phyloP scores from a whole-genome alignment of 2,329 filamentous ascomycete species.

The Scedosporium minutisporum region DNA sequence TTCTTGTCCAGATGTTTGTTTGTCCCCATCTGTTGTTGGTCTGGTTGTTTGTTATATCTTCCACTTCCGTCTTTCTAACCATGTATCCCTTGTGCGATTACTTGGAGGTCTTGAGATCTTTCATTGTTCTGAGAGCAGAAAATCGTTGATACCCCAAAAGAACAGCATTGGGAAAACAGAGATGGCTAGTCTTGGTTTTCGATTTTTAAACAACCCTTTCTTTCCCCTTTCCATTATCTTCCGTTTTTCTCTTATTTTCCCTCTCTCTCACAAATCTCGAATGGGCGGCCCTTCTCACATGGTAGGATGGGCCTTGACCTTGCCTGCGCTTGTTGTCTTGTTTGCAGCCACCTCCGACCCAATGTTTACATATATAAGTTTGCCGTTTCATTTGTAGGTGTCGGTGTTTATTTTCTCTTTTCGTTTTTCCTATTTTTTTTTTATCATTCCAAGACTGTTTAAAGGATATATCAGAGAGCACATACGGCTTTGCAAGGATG shows the following conservation, averaged over 20 bases:
- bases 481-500: background rate
- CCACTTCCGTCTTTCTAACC: conserved; percentile 14
- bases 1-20: conserved; percentile 14
- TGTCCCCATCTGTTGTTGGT: conserved; percentile 15
- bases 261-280: background rate
- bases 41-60: conserved; percentile 12
- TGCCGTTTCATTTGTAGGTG: background rate
- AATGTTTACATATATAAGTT: background rate
- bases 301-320: background rate
- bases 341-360: background rate
- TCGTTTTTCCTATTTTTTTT: conserved; percentile 10
- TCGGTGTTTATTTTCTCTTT: conserved; percentile 9
- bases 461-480: background rate
- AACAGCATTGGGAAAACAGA: conserved; percentile 11
- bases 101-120: conserved; percentile 8
- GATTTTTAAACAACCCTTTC: background rate
- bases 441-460: conserved; percentile 1
- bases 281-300: background rate
- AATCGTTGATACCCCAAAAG: conserved; percentile 27
- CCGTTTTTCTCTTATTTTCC: background rate
- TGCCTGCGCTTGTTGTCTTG: background rate
- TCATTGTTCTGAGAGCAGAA: conserved; percentile 18
- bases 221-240: background rate
- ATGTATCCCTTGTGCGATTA: conserved; percentile 8
- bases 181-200: conserved; percentile 2